Conservation (phyloP, 306 rosid species). For the Dalbergia cochinchinensis region DNA sequence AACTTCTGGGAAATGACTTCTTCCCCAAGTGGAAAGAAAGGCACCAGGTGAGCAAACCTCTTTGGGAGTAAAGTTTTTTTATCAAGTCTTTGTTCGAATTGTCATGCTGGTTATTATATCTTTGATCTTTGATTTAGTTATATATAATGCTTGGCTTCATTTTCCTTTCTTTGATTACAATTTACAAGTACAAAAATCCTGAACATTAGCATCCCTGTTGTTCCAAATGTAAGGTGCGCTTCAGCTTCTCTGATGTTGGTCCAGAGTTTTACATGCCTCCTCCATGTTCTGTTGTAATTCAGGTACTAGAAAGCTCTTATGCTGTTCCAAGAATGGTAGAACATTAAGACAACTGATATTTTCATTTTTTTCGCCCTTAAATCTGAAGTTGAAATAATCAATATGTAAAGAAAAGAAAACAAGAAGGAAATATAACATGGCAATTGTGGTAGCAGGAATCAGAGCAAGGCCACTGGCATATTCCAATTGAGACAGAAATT, state of each 20-base stretch:
- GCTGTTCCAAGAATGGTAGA: constrained; percentile 9
- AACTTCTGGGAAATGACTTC: constrained; percentile 93
- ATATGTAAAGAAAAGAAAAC: constrained; percentile 27
- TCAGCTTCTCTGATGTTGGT: constrained; percentile 79
- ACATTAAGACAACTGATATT: constrained; percentile 23
- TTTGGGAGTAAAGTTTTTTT: constrained; percentile 15
- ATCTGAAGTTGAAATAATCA: constrained; percentile 34
- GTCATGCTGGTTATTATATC: constrained; percentile 26
- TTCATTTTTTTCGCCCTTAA: not conserved
- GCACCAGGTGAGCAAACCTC: constrained; percentile 79
- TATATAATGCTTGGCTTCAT: not conserved
- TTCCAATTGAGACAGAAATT: constrained; percentile 77
- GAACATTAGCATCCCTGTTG: constrained; percentile 27
- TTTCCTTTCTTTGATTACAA: constrained; percentile 27
- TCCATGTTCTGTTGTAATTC: constrained; percentile 90
- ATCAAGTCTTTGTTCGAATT: not conserved
- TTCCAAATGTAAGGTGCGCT: constrained; percentile 72
- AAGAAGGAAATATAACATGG: constrained; percentile 34
- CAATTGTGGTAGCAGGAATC: constrained; percentile 79
- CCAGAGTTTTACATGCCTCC: constrained; percentile 95
- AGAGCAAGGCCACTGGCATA: constrained; percentile 87
- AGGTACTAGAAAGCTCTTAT: constrained; percentile 55
- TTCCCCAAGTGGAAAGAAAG: constrained; percentile 99
- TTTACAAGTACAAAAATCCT: constrained; percentile 32
- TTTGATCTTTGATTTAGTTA: constrained; percentile 23